phyloP scores from a whole-genome alignment of 1,284 basidiomycete genomes.

The Coniophora puteana region DNA sequence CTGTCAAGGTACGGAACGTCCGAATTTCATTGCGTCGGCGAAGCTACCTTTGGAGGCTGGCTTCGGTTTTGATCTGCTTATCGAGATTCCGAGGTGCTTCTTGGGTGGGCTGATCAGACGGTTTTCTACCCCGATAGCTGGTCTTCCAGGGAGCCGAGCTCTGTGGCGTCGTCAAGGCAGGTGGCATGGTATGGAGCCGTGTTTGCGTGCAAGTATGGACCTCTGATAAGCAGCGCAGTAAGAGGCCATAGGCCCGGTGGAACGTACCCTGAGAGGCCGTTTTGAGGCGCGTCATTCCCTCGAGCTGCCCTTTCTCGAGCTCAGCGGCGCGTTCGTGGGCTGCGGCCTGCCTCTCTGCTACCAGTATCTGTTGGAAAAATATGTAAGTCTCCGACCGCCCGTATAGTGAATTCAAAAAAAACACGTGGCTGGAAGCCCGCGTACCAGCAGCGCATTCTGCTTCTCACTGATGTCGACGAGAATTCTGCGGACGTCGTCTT shows the following conservation, averaged over 20 bases:
- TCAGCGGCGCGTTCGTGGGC: constrained; percentile 15
- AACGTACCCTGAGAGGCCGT: constrained; percentile 20
- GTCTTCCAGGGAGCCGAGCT: too few species aligned
- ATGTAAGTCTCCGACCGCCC: too few species aligned
- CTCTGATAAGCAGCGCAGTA: neutral
- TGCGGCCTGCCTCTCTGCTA: constrained; percentile 24
- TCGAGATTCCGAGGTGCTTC: too few species aligned
- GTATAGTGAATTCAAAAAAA: neutral
- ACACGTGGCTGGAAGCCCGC: constrained; percentile 1
- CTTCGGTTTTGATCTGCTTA: too few species aligned
- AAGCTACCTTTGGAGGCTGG: too few species aligned
- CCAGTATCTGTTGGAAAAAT: constrained; percentile 17
- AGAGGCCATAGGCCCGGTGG: neutral
- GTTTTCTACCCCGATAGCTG: too few species aligned
- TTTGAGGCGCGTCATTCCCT: constrained; percentile 19
- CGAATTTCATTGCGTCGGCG: too few species aligned
- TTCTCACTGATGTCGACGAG: constrained; percentile 22
- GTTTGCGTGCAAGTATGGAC: neutral
- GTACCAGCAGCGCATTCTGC: constrained; percentile 23
- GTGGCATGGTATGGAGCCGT: neutral
- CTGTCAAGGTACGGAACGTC: too few species aligned
- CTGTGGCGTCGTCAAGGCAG: too few species aligned
- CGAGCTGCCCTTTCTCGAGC: constrained; percentile 22
- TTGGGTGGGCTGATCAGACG: too few species aligned
- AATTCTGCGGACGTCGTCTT: constrained; percentile 26